Evolutionary conservation across 495 filamentous ascomycete genomes (phyloP).

Genomic region (Lasiosphaeriaceae sp.): DNA sequence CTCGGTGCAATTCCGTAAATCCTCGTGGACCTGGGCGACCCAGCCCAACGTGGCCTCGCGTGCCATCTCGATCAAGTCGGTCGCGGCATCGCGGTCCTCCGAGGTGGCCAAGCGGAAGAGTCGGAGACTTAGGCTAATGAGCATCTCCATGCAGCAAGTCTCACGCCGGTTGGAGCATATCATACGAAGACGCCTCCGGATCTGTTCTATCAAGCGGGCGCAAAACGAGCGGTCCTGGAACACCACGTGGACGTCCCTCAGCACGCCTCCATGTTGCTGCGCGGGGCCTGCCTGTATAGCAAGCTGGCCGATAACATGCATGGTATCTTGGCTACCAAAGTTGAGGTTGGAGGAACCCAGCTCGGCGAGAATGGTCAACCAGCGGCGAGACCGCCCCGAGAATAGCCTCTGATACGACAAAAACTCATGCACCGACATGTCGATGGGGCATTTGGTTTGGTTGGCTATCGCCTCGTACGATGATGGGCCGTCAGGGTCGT

Average conservation of each 20-base stretch:
- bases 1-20: not conserved
- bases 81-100: not conserved
- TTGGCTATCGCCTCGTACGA: slow-evolving; percentile 55
- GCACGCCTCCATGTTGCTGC: slow-evolving; percentile 2
- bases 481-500: slow-evolving; percentile 35
- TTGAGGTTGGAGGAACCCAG: slow-evolving; percentile 51
- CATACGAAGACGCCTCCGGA: slow-evolving; percentile 34
- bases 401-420: slow-evolving; percentile 46
- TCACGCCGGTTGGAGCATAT: slow-evolving; percentile 52
- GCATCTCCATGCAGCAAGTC: slow-evolving; percentile 40
- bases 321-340: slow-evolving; percentile 45
- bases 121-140: slow-evolving; percentile 36
- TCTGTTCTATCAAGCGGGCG: slow-evolving; percentile 34
- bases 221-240: slow-evolving; percentile 47
- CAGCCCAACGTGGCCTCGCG: not conserved
- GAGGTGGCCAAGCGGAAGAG: not conserved
- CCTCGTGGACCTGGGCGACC: not conserved
- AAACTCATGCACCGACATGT: slow-evolving; percentile 46
- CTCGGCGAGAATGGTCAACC: slow-evolving; percentile 47
- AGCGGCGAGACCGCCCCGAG: slow-evolving; percentile 41
- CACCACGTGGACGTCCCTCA: slow-evolving; percentile 39
- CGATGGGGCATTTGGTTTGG: slow-evolving; percentile 43
- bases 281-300: slow-evolving; percentile 45
- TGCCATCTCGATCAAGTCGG: not conserved
- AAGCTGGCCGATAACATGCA: slow-evolving; percentile 37